phyloP scores from a whole-genome alignment of 306 rosid genomes.

The Quercus wislizeni region DNA sequence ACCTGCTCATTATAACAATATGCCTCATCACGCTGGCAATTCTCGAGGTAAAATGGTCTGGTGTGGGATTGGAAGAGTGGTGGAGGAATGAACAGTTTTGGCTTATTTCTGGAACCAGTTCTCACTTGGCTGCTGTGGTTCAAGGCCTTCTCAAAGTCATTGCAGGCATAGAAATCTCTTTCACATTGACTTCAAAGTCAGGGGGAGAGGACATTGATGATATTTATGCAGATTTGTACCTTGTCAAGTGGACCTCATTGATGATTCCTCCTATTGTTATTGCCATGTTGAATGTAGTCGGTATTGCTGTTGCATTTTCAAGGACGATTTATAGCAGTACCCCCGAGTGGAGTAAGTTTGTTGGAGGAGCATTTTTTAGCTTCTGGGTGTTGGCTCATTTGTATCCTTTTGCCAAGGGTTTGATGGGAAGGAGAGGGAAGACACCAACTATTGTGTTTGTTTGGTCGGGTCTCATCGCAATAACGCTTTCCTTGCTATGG shows the following conservation, averaged over 20 bases:
- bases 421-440: slow-evolving; percentile 56
- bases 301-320: slow-evolving; percentile 41
- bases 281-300: slow-evolving; percentile 43
- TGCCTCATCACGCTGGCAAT: slow-evolving; percentile 41
- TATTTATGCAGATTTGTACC: slow-evolving; percentile 35
- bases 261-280: slow-evolving; percentile 58
- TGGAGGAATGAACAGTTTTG: slow-evolving; percentile 62
- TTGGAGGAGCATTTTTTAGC: slow-evolving; percentile 52
- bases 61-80: slow-evolving; percentile 52
- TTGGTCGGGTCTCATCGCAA: slow-evolving; percentile 57
- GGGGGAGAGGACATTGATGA: slow-evolving; percentile 39
- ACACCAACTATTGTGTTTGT: slow-evolving; percentile 57
- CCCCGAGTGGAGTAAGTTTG: slow-evolving; percentile 43
- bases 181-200: slow-evolving; percentile 49
- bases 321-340: slow-evolving; percentile 38
- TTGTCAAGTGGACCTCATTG: slow-evolving; percentile 50
- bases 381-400: slow-evolving; percentile 61
- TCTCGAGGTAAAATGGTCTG: slow-evolving; percentile 54
- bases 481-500: slow-evolving; percentile 56
- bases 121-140: slow-evolving; percentile 52
- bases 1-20: slow-evolving; percentile 35
- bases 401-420: slow-evolving; percentile 55
- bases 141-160: slow-evolving; percentile 50
- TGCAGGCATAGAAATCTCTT: slow-evolving; percentile 56
- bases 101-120: slow-evolving; percentile 55